Conservation (phyloP, 2,329 filamentous ascomycete genomes). For the Podosphaera xanthii region DNA sequence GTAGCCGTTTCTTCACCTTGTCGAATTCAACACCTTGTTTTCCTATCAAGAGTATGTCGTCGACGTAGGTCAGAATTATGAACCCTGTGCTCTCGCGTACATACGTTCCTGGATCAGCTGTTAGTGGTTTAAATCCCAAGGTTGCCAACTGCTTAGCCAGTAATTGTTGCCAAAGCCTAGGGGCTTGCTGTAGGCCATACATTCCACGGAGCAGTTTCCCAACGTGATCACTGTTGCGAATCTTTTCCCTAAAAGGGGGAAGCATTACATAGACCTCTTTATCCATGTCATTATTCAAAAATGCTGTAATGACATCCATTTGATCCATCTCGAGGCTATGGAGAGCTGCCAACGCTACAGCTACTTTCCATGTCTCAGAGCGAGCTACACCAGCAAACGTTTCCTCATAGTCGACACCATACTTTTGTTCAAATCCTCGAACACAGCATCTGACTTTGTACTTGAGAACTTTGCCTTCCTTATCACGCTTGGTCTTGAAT, state of each 20-base stretch:
- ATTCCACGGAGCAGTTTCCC: no score
- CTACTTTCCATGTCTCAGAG: background rate
- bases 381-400: constrained; percentile 1
- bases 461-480: background rate
- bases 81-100: background rate
- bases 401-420: background rate
- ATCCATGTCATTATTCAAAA: no score
- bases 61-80: background rate
- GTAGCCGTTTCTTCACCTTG: background rate
- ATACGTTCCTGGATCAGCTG: background rate
- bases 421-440: background rate
- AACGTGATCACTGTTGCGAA: no score
- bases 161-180: background rate
- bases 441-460: background rate
- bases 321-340: no score
- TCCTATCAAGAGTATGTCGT: constrained; percentile 1
- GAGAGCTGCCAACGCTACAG: no score
- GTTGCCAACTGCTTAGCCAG: background rate
- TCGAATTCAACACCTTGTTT: background rate
- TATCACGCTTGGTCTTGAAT: constrained; percentile 1
- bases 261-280: no score
- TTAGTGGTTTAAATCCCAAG: background rate
- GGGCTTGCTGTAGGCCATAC: background rate
- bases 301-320: no score
- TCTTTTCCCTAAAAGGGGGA: no score